Conservation (phyloP, 2,329 filamentous ascomycete species). For the Ustilaginoidea virens region DNA sequence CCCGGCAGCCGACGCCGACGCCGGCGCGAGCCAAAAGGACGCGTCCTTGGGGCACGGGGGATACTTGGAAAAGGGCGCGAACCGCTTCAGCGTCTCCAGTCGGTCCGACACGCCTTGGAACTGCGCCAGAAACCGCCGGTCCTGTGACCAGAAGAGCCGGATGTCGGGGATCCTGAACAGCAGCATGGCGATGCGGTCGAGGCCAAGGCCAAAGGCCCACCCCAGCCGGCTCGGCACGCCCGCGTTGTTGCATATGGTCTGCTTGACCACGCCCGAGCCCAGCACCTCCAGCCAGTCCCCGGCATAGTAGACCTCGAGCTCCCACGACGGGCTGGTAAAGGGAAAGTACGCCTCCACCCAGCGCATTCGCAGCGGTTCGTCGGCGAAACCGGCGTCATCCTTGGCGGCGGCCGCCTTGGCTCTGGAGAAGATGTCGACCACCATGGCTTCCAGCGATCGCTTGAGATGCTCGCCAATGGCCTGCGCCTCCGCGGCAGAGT, state of each 20-base stretch:
- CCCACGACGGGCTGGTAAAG: slow-evolving; percentile 90
- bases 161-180: slow-evolving; percentile 95
- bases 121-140: slow-evolving; percentile 73
- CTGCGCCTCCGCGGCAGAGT: slow-evolving; percentile 62
- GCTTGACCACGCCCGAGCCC: slow-evolving; percentile 80
- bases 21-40: slow-evolving; percentile 64
- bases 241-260: slow-evolving; percentile 65
- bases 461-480: slow-evolving; percentile 79
- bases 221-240: slow-evolving; percentile 61
- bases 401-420: slow-evolving; percentile 51
- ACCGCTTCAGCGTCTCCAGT: slow-evolving; percentile 39
- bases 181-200: slow-evolving; percentile 94
- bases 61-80: slow-evolving; percentile 80
- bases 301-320: slow-evolving; percentile 88
- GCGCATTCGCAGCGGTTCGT: slow-evolving; percentile 67
- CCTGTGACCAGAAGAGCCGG: slow-evolving; percentile 84
- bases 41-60: slow-evolving; percentile 85
- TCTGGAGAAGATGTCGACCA: slow-evolving; percentile 73
- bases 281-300: slow-evolving; percentile 93
- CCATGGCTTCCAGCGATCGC: slow-evolving; percentile 74
- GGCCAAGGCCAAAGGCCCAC: slow-evolving; percentile 90
- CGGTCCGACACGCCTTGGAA: slow-evolving; percentile 50
- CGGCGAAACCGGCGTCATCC: slow-evolving; percentile 30
- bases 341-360: slow-evolving; percentile 98
- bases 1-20: slow-evolving; percentile 33